Percentiles rank a stretch among this genome's conserved stretches.
Conservation (phyloP, 306 rosid genomes). For the Macrotyloma uniflorum region DNA sequence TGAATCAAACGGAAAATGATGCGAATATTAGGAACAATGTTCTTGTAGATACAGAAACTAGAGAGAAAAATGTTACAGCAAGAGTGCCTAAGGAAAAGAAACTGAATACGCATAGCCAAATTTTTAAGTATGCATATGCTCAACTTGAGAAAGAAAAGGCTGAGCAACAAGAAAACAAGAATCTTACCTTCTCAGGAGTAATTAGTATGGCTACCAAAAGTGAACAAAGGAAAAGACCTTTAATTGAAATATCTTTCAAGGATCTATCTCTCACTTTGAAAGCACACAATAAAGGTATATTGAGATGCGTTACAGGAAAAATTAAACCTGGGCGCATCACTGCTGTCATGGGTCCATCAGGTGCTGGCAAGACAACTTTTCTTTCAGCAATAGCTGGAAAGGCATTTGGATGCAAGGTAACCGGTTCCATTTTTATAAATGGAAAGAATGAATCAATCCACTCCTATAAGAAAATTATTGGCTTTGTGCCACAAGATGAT, state of each 20-base stretch:
- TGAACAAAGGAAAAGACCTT: constrained; percentile 56
- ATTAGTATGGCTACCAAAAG: constrained; percentile 62
- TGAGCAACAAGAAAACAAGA: constrained; percentile 60
- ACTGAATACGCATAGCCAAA: constrained; percentile 61
- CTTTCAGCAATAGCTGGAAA: constrained; percentile 87
- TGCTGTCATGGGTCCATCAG: constrained; percentile 92
- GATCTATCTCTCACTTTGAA: constrained; percentile 73
- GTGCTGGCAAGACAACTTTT: constrained; percentile 88
- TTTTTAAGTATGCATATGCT: constrained; percentile 69
- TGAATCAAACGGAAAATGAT: constrained; percentile 56
- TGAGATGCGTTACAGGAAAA: constrained; percentile 76
- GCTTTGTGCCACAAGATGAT: constrained; percentile 94
- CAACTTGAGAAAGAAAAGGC: constrained; percentile 84
- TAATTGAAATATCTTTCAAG: constrained; percentile 77
- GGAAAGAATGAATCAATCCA: constrained; percentile 72
- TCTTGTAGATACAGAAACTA: constrained; percentile 33
- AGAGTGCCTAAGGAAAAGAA: constrained; percentile 55
- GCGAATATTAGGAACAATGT: constrained; percentile 42
- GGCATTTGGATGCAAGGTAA: constrained; percentile 65
- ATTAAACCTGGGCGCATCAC: constrained; percentile 82
- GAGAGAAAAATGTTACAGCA: constrained; percentile 23
- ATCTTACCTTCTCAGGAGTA: constrained; percentile 74
- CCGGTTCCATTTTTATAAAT: constrained; percentile 71
- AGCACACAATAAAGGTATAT: constrained; percentile 59
- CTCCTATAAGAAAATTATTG: constrained; percentile 75